Conservation (phyloP, 805 yeast genomes). For the Saccharomycopsis sp. region DNA sequence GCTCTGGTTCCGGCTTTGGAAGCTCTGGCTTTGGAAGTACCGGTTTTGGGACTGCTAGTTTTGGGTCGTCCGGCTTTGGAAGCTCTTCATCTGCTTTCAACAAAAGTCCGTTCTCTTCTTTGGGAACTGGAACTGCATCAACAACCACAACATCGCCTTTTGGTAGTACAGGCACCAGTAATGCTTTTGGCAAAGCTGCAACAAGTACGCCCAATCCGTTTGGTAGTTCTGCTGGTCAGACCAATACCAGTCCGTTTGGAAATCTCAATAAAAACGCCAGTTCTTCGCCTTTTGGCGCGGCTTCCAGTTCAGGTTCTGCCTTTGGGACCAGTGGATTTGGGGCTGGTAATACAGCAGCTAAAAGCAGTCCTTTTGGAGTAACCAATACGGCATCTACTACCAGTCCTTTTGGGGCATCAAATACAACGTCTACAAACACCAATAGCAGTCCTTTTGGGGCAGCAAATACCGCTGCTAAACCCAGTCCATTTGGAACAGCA, state of each 20-base stretch:
- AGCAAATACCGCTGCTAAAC: neutral
- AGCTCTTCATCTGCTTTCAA: neutral
- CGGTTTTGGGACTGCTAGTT: neutral
- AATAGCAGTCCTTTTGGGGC: neutral
- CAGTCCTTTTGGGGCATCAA: neutral
- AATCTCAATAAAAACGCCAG: neutral
- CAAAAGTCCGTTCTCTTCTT: neutral
- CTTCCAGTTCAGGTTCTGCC: neutral
- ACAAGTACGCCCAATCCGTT: neutral
- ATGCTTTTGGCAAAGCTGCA: neutral
- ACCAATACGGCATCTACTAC: neutral
- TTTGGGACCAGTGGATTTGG: neutral
- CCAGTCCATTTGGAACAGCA: constrained; percentile 1
- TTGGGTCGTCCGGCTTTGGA: neutral
- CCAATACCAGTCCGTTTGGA: neutral
- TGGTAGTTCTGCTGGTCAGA: constrained; percentile 2
- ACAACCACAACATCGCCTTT: neutral
- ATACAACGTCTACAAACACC: neutral
- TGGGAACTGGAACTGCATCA: neutral
- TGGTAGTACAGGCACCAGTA: neutral
- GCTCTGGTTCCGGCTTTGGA: neutral
- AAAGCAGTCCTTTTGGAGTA: neutral
- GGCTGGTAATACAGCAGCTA: neutral
- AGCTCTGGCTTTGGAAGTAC: neutral
- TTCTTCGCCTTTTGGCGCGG: neutral